phyloP scores from a whole-genome alignment of 179 eudicot species.

The Spergularia azorica region DNA sequence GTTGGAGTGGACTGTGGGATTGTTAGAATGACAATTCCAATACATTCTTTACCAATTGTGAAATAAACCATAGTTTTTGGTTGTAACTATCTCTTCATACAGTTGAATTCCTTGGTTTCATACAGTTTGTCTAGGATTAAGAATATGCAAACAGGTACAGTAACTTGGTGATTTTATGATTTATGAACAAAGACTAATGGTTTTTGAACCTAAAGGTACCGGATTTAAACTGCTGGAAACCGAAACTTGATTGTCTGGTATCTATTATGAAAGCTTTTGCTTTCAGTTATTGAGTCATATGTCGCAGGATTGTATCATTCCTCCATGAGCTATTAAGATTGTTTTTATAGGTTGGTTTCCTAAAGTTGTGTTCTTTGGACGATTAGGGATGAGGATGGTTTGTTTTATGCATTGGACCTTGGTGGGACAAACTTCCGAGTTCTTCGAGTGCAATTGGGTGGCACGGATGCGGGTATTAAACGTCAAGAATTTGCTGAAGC shows the following conservation, averaged over 20 bases:
- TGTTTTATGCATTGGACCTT: constrained; percentile 75
- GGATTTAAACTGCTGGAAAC: neutral
- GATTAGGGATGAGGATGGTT: constrained; percentile 60
- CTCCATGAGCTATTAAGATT: neutral
- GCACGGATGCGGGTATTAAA: constrained; percentile 45
- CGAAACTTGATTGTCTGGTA: neutral
- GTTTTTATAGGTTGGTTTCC: neutral
- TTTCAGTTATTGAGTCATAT: too few species aligned
- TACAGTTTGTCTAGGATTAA: neutral
- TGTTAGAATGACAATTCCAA: too few species aligned
- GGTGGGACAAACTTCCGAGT: constrained; percentile 82
- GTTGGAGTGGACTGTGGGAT: too few species aligned
- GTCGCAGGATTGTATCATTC: neutral
- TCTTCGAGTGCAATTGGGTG: constrained; percentile 60
- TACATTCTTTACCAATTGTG: too few species aligned
- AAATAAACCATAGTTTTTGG: too few species aligned
- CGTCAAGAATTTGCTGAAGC: constrained; percentile 67
- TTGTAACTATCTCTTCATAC: too few species aligned
- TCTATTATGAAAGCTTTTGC: neutral
- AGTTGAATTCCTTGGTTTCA: too few species aligned
- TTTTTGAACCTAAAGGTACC: neutral
- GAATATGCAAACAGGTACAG: neutral
- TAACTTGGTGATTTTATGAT: neutral
- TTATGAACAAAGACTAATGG: neutral
- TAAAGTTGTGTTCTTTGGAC: neutral